Conservation (phyloP, 1,284 basidiomycete species). For the Rhodotorula sp. region DNA sequence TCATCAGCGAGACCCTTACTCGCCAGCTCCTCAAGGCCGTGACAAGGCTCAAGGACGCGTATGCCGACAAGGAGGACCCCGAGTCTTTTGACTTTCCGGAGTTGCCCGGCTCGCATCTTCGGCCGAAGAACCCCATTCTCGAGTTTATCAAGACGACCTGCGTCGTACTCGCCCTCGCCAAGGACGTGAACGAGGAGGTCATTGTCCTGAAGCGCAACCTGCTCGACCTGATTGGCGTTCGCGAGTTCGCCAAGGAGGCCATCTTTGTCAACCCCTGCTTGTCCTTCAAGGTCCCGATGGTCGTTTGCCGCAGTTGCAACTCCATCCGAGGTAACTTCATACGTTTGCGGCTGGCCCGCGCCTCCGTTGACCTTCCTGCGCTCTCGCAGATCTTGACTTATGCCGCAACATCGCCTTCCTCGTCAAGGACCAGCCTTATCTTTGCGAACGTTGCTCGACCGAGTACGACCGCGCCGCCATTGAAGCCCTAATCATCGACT, state of each 20-base stretch:
- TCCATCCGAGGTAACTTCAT: constrained; percentile 57
- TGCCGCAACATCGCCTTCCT: constrained; percentile 88
- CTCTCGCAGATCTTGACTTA: constrained; percentile 67
- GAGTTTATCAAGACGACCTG: constrained; percentile 89
- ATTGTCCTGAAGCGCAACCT: constrained; percentile 84
- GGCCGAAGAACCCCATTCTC: constrained; percentile 71
- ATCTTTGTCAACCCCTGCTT: constrained; percentile 90
- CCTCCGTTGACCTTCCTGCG: too few relatives aligned
- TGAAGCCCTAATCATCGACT: constrained; percentile 78
- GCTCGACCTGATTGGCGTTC: constrained; percentile 80
- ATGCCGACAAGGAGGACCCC: constrained; percentile 59
- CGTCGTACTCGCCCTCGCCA: constrained; percentile 73
- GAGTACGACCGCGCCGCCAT: constrained; percentile 84
- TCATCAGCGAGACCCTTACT: constrained; percentile 77
- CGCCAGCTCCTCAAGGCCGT: constrained; percentile 68
- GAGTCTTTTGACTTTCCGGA: constrained; percentile 74
- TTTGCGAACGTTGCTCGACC: constrained; percentile 63
- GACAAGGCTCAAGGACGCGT: constrained; percentile 59
- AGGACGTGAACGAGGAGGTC: constrained; percentile 77
- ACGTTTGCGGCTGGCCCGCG: neutral
- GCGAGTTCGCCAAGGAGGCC: constrained; percentile 73
- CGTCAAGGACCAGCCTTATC: constrained; percentile 45
- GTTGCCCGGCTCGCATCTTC: constrained; percentile 80
- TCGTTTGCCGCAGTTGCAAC: constrained; percentile 89
- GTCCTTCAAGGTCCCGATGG: constrained; percentile 77